phyloP scores from a whole-genome alignment of 371 early-diverging fungal genomes.

The Mucor velutinosus region DNA sequence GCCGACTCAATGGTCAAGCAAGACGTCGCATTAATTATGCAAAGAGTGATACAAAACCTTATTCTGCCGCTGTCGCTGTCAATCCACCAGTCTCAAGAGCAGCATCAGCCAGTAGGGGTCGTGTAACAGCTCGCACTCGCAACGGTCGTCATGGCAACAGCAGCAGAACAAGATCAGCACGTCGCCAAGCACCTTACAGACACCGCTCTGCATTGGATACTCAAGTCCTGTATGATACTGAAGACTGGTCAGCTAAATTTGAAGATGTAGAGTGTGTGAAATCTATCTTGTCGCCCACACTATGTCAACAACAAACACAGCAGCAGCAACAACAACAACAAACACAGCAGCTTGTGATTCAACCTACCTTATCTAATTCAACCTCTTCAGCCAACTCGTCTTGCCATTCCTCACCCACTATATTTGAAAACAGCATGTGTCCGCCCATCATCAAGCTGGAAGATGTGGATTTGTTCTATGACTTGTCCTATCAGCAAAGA shows the following conservation, averaged over 20 bases:
- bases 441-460: constrained; percentile 7
- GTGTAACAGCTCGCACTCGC: neutral
- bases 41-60: constrained; percentile 5
- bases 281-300: neutral
- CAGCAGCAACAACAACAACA: neutral
- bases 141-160: neutral
- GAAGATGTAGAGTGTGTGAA: neutral
- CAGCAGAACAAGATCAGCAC: neutral
- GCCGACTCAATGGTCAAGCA: neutral
- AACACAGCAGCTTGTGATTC: neutral
- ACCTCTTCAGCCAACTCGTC: constrained; percentile 7
- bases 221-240: neutral
- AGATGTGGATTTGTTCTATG: constrained; percentile 2
- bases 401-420: constrained; percentile 7
- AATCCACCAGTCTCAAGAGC: neutral
- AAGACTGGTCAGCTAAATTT: neutral
- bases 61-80: neutral
- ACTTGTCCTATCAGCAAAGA: neutral
- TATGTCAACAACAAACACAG: constrained; percentile 1
- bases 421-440: neutral
- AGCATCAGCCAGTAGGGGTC: neutral
- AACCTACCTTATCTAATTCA: constrained; percentile 1
- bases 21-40: neutral
- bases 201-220: neutral
- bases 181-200: neutral